These are phyloP conservation scores for Arctium minus DNA, from an alignment of 129 eudicot species.

Conservation along the genomic window DNA sequence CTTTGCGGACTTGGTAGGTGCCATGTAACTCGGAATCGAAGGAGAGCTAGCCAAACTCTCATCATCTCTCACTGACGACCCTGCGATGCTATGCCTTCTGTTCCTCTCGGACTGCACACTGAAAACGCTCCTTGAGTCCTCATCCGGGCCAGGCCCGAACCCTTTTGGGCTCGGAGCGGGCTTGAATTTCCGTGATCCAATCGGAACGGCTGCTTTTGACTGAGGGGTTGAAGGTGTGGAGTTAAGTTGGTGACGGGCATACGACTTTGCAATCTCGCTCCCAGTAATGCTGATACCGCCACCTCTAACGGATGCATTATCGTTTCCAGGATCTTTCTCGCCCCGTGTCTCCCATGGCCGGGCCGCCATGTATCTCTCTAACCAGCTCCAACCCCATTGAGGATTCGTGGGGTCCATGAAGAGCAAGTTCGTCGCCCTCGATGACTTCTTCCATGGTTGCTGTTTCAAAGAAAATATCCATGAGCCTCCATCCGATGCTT, in stretches of 20 bases:
- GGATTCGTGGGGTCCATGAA: constrained; percentile 97
- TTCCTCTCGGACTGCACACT: constrained; percentile 76
- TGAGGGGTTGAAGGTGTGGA: constrained; percentile 55
- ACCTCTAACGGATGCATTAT: constrained; percentile 45
- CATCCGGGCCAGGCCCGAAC: constrained; percentile 49
- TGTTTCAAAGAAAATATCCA: constrained; percentile 18
- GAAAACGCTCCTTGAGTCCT: constrained; percentile 55
- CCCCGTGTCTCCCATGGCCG: constrained; percentile 52
- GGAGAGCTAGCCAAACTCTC: constrained; percentile 84
- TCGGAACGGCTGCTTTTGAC: constrained; percentile 29
- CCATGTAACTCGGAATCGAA: constrained; percentile 86
- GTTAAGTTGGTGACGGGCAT: constrained; percentile 76
- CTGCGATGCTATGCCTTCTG: constrained; percentile 81
- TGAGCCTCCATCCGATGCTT: not conserved
- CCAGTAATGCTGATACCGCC: constrained; percentile 34
- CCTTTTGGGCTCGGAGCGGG: constrained; percentile 54
- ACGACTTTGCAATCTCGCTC: constrained; percentile 76
- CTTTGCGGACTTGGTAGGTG: constrained; percentile 78
- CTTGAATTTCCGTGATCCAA: constrained; percentile 43
- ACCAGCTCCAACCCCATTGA: constrained; percentile 99
- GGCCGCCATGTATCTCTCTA: constrained; percentile 88
- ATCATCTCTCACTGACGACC: constrained; percentile 79
- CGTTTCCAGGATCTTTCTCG: constrained; percentile 30
- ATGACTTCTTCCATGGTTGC: constrained; percentile 84
- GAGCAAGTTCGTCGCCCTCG: constrained; percentile 56